These are phyloP conservation scores for Agrostemma githago DNA, from an alignment of 148 eudicot genomes.

Conservation along the genomic window DNA sequence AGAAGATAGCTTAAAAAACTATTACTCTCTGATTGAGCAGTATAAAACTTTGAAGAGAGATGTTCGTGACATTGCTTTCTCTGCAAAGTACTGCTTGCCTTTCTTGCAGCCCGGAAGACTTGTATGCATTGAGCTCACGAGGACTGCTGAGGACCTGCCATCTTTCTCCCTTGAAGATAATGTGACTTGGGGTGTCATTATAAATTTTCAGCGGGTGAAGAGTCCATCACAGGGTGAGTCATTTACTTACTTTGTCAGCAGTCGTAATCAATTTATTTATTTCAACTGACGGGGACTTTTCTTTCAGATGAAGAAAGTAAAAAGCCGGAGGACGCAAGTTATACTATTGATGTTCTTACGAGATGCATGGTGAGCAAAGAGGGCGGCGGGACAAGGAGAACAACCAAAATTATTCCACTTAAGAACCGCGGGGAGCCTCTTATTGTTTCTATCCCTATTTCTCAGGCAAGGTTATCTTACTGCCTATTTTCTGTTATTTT, in stretches of 20 bases:
- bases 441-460: conserved; percentile 76
- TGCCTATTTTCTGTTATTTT: background rate
- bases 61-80: conserved; percentile 56
- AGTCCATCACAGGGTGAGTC: conserved; percentile 57
- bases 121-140: conserved; percentile 58
- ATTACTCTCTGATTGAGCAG: conserved; percentile 78
- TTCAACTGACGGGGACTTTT: conserved; percentile 6
- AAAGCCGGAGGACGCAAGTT: conserved; percentile 80
- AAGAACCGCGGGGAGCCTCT: conserved; percentile 80
- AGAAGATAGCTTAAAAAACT: conserved; percentile 78
- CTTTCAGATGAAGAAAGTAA: conserved; percentile 56
- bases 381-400: conserved; percentile 48
- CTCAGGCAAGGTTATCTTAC: conserved; percentile 54
- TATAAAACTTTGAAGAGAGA: conserved; percentile 69
- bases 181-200: conserved; percentile 89
- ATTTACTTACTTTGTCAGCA: background rate
- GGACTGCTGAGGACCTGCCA: conserved; percentile 39
- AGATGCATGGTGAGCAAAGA: conserved; percentile 70
- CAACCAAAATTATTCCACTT: conserved; percentile 62
- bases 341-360: conserved; percentile 77
- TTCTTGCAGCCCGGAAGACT: conserved; percentile 98
- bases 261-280: background rate
- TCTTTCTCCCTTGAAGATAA: conserved; percentile 62
- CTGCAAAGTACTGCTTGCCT: conserved; percentile 84
- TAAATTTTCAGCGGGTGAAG: conserved; percentile 78